Conservation (phyloP, 2,329 filamentous ascomycete species). For the Neofusicoccum laricinum region DNA sequence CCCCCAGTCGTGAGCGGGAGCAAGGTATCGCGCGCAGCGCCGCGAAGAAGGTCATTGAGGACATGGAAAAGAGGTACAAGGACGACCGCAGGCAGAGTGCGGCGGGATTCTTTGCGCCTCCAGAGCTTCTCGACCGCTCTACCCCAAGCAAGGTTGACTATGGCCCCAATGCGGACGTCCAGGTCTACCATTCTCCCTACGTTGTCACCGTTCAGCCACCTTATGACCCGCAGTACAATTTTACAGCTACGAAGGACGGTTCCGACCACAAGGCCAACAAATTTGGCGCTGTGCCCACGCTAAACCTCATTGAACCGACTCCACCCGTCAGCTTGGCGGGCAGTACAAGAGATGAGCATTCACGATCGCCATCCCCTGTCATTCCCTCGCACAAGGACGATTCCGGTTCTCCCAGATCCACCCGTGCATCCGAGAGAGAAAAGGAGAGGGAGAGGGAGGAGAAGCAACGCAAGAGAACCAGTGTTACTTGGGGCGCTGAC, state of each 20-base stretch:
- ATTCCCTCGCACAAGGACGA: neutral
- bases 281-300: slow-evolving; percentile 49
- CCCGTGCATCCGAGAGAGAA: slow-evolving; percentile 17
- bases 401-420: slow-evolving; percentile 24
- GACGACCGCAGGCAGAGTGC: slow-evolving; percentile 32
- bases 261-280: slow-evolving; percentile 22
- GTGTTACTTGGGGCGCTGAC: slow-evolving; percentile 49
- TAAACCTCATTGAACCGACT: slow-evolving; percentile 58
- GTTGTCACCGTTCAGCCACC: slow-evolving; percentile 29
- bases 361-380: slow-evolving; percentile 33
- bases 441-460: slow-evolving; percentile 25
- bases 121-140: slow-evolving; percentile 40
- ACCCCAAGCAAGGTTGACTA: slow-evolving; percentile 13
- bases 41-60: slow-evolving; percentile 40
- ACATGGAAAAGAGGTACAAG: slow-evolving; percentile 43
- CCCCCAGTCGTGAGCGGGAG: neutral
- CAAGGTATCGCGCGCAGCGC: slow-evolving; percentile 29
- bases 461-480: slow-evolving; percentile 24
- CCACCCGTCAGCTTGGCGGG: slow-evolving; percentile 50
- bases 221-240: slow-evolving; percentile 36
- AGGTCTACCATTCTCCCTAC: slow-evolving; percentile 43
- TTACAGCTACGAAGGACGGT: slow-evolving; percentile 41
- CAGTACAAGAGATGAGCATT: slow-evolving; percentile 31
- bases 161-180: slow-evolving; percentile 42
- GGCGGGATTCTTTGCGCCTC: slow-evolving; percentile 48